Conservation (phyloP, 1,284 basidiomycete genomes). For the Ceratobasidium sp. region DNA sequence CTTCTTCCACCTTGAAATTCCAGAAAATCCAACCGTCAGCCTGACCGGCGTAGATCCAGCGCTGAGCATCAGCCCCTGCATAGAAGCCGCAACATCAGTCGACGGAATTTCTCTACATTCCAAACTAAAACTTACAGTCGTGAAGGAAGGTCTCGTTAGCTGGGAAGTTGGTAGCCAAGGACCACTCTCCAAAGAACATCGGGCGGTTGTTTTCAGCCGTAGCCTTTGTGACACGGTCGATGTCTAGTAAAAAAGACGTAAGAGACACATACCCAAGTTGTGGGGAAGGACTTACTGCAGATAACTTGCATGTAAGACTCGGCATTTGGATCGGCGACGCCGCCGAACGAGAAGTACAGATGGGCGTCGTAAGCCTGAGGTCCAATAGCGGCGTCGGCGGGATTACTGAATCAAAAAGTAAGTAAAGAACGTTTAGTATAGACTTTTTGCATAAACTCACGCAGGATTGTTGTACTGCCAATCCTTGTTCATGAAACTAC, state of each 20-base stretch:
- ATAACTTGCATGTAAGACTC: slow-evolving; percentile 75
- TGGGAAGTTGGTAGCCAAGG: slow-evolving; percentile 74
- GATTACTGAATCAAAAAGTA: slow-evolving; percentile 61
- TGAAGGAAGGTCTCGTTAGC: slow-evolving; percentile 73
- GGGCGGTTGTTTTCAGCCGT: slow-evolving; percentile 67
- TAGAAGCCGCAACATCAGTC: slow-evolving; percentile 73
- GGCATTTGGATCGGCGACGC: slow-evolving; percentile 75
- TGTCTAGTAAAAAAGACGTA: slow-evolving; percentile 60
- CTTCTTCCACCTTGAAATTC: slow-evolving; percentile 79
- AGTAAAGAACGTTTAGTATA: neutral
- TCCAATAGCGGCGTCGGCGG: slow-evolving; percentile 74
- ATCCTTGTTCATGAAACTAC: slow-evolving; percentile 81
- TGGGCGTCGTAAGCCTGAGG: slow-evolving; percentile 83
- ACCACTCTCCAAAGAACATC: slow-evolving; percentile 74
- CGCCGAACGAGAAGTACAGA: slow-evolving; percentile 76
- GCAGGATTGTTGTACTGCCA: slow-evolving; percentile 78
- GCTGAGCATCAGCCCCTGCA: slow-evolving; percentile 73
- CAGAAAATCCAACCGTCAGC: slow-evolving; percentile 82
- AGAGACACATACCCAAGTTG: neutral
- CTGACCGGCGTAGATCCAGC: slow-evolving; percentile 68
- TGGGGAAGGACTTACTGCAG: slow-evolving; percentile 64
- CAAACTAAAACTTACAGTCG: slow-evolving; percentile 59
- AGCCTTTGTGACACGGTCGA: slow-evolving; percentile 59
- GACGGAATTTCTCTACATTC: slow-evolving; percentile 62
- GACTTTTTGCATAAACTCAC: slow-evolving; percentile 1